Conservation (phyloP, 2,329 filamentous ascomycete genomes). For the Aspergillus costaricaensis region DNA sequence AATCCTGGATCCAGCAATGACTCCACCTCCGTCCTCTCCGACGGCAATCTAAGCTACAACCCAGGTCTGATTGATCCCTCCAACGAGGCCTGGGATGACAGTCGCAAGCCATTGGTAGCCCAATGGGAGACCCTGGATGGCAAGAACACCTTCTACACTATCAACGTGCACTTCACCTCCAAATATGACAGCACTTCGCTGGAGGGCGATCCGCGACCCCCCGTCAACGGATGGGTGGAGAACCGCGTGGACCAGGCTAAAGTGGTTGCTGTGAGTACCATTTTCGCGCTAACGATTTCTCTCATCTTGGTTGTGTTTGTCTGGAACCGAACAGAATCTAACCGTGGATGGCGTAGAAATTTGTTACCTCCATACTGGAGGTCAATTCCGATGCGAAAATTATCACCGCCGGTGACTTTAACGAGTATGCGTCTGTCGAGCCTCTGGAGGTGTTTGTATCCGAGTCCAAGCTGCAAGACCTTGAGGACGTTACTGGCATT, state of each 20-base stretch:
- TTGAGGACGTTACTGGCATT: constrained; percentile 62
- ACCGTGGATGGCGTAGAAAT: constrained; percentile 41
- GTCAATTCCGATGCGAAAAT: constrained; percentile 59
- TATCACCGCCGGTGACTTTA: constrained; percentile 68
- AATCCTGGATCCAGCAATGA: constrained; percentile 58
- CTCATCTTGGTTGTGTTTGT: not conserved
- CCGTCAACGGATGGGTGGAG: constrained; percentile 65
- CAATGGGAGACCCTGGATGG: constrained; percentile 63
- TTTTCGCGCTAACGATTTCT: not conserved
- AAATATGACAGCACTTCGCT: constrained; percentile 67
- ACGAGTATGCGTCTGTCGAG: constrained; percentile 67
- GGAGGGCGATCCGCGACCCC: constrained; percentile 66
- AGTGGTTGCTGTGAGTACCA: constrained; percentile 55
- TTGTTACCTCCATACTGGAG: constrained; percentile 60
- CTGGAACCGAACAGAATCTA: not conserved
- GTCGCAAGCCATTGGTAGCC: constrained; percentile 68
- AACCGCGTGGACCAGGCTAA: constrained; percentile 59
- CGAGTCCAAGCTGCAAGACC: constrained; percentile 59
- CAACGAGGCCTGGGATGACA: constrained; percentile 61
- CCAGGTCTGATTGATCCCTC: constrained; percentile 67
- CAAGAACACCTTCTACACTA: constrained; percentile 64
- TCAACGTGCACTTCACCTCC: constrained; percentile 69
- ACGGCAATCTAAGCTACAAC: constrained; percentile 65
- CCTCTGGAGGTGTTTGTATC: constrained; percentile 59
- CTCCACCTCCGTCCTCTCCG: constrained; percentile 59